phyloP scores from a whole-genome alignment of 2,329 filamentous ascomycete species.

The Alternaria consortialis region DNA sequence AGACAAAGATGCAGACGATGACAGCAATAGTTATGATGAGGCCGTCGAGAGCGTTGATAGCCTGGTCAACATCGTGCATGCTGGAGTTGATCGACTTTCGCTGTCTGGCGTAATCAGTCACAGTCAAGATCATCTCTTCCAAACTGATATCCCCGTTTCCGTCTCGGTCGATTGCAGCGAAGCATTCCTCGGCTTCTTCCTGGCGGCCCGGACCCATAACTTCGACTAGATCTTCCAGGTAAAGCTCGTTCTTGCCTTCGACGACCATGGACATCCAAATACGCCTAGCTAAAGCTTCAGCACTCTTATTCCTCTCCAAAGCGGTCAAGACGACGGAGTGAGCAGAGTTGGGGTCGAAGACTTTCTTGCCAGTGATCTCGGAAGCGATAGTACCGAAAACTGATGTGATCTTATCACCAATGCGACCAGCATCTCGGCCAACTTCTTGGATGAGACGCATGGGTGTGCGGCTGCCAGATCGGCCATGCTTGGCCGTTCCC shows the following conservation, averaged over 20 bases:
- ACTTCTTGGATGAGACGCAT: constrained; percentile 76
- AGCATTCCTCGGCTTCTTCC: constrained; percentile 85
- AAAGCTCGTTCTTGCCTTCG: constrained; percentile 83
- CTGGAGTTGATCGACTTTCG: constrained; percentile 89
- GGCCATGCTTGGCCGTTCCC: constrained; percentile 55
- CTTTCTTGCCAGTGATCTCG: constrained; percentile 93
- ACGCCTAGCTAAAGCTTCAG: constrained; percentile 90
- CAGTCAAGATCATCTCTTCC: constrained; percentile 91
- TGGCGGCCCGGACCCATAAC: constrained; percentile 81
- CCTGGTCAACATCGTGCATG: constrained; percentile 97
- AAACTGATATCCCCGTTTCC: constrained; percentile 93
- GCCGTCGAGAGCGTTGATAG: constrained; percentile 88
- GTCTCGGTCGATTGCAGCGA: constrained; percentile 81
- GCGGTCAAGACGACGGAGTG: constrained; percentile 91
- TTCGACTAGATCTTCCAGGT: constrained; percentile 82
- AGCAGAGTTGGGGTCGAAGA: constrained; percentile 90
- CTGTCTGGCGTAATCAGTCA: constrained; percentile 83
- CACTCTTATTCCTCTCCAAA: constrained; percentile 81
- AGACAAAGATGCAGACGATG: constrained; percentile 83
- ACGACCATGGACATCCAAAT: constrained; percentile 99
- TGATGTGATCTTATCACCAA: constrained; percentile 93
- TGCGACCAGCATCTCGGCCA: constrained; percentile 73
- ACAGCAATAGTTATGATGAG: constrained; percentile 83
- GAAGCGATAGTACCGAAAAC: constrained; percentile 92
- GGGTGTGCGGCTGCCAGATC: constrained; percentile 74